Evolutionary conservation across 768 basidiomycete species (phyloP), one percentile per base, ranked within the genome.

Genomic region (Pleurotus pulmonarius): DNA sequence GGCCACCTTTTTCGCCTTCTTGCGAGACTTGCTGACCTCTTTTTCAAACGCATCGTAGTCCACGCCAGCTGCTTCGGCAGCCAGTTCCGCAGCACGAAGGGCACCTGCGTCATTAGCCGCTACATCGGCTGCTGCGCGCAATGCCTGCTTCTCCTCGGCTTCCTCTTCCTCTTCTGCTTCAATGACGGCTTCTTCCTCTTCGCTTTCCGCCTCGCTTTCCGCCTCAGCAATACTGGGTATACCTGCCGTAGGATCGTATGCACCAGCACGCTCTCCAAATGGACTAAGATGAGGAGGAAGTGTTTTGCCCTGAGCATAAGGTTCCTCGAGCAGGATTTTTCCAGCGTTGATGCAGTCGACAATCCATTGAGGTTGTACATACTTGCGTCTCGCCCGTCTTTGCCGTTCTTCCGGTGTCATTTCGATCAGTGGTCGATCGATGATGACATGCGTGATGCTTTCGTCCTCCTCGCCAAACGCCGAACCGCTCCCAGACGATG

Each of bases 331-430:
- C 25, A 98, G 78, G 57, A 96, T 80, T 68, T 82, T 90, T 8
- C 87, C 86, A 6, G 85, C 81, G 68, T 99, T 99, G 67, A 97
- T 86, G 69, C 91, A 97, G 69, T 99, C 97, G 37, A 93, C 92
- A 29, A 97, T 82, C 97, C 97, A 98, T 70, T 98, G 96, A 9
- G 97, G 97, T 70, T 98, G 97, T 15, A 98, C 81, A 69, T 90
- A 92, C 66, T 91, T 93, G 64, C 94, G 81, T 68, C 83, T 83
- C 44, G 78, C 72, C 38, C 85, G 78, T 43, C 80, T 76, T 62
- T 86, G 83, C 62, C 81, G 79, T 61, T 88, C 83, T 52, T 82
- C 83, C 13, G 75, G 61, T 0, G 80, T 78, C 59, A 70, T 74
- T 59, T 75, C 75, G 9, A 79, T 71, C 34, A 83, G 60, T 1